Conservation (phyloP, 176 grass and related monocot species). For the Triticum timopheevii region DNA sequence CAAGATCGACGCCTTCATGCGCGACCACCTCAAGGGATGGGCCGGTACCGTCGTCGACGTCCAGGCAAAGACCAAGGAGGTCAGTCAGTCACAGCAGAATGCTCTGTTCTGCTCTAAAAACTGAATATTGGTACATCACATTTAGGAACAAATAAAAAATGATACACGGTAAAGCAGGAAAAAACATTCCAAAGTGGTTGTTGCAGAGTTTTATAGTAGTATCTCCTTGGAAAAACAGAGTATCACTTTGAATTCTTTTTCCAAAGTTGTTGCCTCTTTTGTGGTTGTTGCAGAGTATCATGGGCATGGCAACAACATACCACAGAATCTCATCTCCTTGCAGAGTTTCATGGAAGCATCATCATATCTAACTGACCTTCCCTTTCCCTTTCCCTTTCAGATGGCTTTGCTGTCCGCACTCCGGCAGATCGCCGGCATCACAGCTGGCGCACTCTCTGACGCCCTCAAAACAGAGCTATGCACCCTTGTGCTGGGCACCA, state of each 20-base stretch:
- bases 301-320: background rate
- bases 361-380: background rate
- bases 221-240: slow-evolving; percentile 13
- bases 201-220: slow-evolving; percentile 30
- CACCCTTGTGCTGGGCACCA: slow-evolving; percentile 86
- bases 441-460: slow-evolving; percentile 75
- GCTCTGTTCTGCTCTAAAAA: background rate
- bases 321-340: background rate
- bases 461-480: slow-evolving; percentile 78
- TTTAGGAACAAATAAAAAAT: background rate
- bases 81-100: background rate
- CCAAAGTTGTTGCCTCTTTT: background rate
- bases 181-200: background rate
- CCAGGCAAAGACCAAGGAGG: slow-evolving; percentile 98
- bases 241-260: slow-evolving; percentile 9
- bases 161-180: too few relatives aligned
- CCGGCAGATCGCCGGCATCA: slow-evolving; percentile 88
- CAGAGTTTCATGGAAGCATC: background rate
- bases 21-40: slow-evolving; percentile 60
- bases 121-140: background rate
- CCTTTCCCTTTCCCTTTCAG: slow-evolving; percentile 48
- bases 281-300: slow-evolving; percentile 12
- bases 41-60: slow-evolving; percentile 64
- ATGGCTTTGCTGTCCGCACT: slow-evolving; percentile 95
- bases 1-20: slow-evolving; percentile 92